Conservation (phyloP, 352 stramenopile species). For the Phytophthora megakarya region DNA sequence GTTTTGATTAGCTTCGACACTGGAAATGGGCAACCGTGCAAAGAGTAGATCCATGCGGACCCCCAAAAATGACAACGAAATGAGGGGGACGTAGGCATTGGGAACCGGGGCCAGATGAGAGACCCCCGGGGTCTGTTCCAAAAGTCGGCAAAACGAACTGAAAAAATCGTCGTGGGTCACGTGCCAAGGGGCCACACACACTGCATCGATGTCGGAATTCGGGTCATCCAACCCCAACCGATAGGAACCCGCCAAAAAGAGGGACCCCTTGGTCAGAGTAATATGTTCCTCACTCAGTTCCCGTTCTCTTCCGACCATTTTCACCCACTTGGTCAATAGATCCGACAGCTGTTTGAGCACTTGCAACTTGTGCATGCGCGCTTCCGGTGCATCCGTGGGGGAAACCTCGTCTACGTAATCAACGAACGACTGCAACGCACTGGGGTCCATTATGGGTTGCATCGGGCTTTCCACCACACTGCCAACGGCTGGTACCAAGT, state of each 20-base stretch:
- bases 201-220: conserved; percentile 83
- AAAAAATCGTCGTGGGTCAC: conserved; percentile 90
- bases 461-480: conserved; percentile 56
- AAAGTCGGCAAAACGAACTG: conserved; percentile 62
- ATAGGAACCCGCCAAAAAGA: conserved; percentile 89
- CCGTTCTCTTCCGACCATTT: conserved; percentile 68
- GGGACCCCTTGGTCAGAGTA: conserved; percentile 68
- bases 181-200: conserved; percentile 83
- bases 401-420: conserved; percentile 61
- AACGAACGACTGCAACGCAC: conserved; percentile 52
- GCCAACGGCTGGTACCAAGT: conserved; percentile 73
- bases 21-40: conserved; percentile 66
- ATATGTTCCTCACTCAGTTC: conserved; percentile 76
- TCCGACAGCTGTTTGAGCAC: conserved; percentile 77
- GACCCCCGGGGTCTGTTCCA: conserved; percentile 69
- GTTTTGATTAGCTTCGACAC: conserved; percentile 74
- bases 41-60: conserved; percentile 94
- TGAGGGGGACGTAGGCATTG: conserved; percentile 92
- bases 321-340: conserved; percentile 76
- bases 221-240: conserved; percentile 82
- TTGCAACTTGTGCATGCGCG: conserved; percentile 67
- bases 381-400: conserved; percentile 50
- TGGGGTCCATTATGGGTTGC: conserved; percentile 39
- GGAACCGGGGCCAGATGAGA: conserved; percentile 81
- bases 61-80: conserved; percentile 89